phyloP scores from a whole-genome alignment of 1,284 basidiomycete species.

The Fereydounia khargensis region DNA sequence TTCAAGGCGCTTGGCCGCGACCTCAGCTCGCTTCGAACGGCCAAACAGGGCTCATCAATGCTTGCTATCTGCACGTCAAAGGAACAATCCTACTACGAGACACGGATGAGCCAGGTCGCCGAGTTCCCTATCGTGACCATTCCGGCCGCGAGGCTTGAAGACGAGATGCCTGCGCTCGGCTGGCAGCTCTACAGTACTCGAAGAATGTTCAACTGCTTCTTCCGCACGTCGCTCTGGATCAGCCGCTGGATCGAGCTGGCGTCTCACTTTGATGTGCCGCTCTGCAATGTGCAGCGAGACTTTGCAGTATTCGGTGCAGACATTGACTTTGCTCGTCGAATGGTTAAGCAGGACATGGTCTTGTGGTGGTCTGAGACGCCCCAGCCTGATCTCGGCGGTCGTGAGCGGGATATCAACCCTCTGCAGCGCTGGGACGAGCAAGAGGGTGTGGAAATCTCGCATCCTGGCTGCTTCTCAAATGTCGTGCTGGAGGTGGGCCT shows the following conservation, averaged over 20 bases:
- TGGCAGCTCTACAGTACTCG: conserved; percentile 63
- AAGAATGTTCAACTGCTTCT: conserved; percentile 79
- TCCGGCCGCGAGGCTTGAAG: conserved; percentile 71
- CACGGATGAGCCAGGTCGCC: conserved; percentile 66
- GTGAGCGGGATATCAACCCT: conserved; percentile 78
- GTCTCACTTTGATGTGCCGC: conserved; percentile 85
- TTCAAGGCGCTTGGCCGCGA: conserved; percentile 87
- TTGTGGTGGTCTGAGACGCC: conserved; percentile 86
- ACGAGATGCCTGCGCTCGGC: conserved; percentile 63
- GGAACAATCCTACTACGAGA: conserved; percentile 80
- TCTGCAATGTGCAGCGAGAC: conserved; percentile 85
- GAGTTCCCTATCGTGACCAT: conserved; percentile 88
- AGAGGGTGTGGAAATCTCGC: conserved; percentile 83
- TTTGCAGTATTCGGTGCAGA: conserved; percentile 83
- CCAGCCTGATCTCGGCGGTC: conserved; percentile 87
- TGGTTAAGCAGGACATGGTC: conserved; percentile 82
- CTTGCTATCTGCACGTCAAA: conserved; percentile 83
- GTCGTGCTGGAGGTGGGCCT: conserved; percentile 88
- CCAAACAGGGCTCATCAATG: conserved; percentile 70
- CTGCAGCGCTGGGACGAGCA: conserved; percentile 48
- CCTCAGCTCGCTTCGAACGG: conserved; percentile 65
- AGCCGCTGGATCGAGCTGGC: conserved; percentile 78
- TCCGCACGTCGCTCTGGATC: conserved; percentile 76
- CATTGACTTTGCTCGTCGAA: conserved; percentile 81
- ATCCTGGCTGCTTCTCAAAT: conserved; percentile 84